Conservation (phyloP, 2,329 filamentous ascomycete genomes). For the Periglandula ipomoeae region DNA sequence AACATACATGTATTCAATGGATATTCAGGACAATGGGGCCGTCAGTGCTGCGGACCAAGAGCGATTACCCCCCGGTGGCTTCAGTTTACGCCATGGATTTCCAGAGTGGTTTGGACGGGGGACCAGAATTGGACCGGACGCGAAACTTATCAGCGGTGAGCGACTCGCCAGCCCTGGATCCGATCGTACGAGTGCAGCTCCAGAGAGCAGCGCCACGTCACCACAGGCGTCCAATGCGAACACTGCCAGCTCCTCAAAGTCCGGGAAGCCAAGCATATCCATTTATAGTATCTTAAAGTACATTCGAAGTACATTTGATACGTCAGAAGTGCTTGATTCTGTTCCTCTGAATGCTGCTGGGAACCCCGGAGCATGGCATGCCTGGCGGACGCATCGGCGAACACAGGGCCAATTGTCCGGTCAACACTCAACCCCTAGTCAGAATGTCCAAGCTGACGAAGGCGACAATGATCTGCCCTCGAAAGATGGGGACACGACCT, state of each 20-base stretch:
- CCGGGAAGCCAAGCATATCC: constrained; percentile 35
- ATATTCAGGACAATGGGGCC: constrained; percentile 63
- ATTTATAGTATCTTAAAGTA: constrained; percentile 68
- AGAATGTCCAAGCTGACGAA: not conserved
- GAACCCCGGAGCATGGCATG: constrained; percentile 88
- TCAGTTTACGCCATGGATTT: constrained; percentile 85
- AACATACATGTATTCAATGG: constrained; percentile 87
- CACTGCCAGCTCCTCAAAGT: constrained; percentile 31
- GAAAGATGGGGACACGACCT: not conserved
- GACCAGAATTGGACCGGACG: constrained; percentile 29
- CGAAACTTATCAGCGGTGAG: constrained; percentile 34
- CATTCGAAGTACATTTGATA: constrained; percentile 72
- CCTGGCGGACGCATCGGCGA: constrained; percentile 67
- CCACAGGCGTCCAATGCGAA: constrained; percentile 20
- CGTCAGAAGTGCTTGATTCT: constrained; percentile 66
- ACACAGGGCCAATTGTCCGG: constrained; percentile 20
- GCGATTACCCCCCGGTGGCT: constrained; percentile 75
- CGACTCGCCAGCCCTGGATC: constrained; percentile 19
- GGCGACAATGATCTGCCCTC: not conserved
- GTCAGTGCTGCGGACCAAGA: constrained; percentile 79
- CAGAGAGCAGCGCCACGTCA: constrained; percentile 17
- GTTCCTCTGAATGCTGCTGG: constrained; percentile 75
- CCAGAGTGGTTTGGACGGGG: constrained; percentile 75
- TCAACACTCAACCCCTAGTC: not conserved
- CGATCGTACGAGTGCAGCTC: constrained; percentile 12